Conservation (phyloP, 768 basidiomycete genomes). For the Tulasnella sp. region DNA sequence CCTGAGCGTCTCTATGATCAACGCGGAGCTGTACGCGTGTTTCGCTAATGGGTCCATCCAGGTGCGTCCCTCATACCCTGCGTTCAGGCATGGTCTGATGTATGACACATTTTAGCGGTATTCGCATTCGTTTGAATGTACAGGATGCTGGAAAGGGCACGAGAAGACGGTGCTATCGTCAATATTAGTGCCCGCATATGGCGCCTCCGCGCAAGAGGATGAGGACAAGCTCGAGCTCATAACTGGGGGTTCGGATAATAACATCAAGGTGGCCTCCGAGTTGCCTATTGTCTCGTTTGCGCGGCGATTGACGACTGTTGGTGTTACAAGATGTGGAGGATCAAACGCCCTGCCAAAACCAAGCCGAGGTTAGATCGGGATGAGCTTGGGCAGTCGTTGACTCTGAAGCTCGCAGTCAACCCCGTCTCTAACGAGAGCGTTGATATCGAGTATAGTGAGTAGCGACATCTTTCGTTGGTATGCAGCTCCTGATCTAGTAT, state of each 20-base stretch:
- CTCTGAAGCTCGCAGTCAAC: neutral
- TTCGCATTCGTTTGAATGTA: constrained; percentile 75
- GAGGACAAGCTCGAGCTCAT: constrained; percentile 36
- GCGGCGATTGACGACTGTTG: too few relatives aligned
- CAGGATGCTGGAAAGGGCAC: constrained; percentile 72
- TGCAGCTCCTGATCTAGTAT: neutral
- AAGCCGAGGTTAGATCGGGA: neutral
- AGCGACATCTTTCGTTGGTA: neutral
- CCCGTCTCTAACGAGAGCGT: neutral
- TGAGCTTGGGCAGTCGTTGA: neutral
- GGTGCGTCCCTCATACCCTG: constrained; percentile 29
- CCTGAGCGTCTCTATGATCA: constrained; percentile 61
- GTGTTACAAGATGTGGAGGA: neutral
- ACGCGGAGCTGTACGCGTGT: constrained; percentile 39
- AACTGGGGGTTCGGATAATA: constrained; percentile 76
- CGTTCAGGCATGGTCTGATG: neutral
- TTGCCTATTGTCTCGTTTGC: neutral
- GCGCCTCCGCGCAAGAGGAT: neutral
- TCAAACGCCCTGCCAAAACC: neutral
- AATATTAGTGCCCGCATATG: constrained; percentile 29
- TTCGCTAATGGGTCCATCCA: constrained; percentile 51
- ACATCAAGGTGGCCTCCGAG: constrained; percentile 50
- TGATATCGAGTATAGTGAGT: neutral
- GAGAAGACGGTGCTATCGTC: constrained; percentile 74
- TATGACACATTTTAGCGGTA: constrained; percentile 41